Evolutionary conservation across 768 basidiomycete genomes (phyloP), one percentile per base, ranked within the genome.

Genomic region (Megacollybia marginata): DNA sequence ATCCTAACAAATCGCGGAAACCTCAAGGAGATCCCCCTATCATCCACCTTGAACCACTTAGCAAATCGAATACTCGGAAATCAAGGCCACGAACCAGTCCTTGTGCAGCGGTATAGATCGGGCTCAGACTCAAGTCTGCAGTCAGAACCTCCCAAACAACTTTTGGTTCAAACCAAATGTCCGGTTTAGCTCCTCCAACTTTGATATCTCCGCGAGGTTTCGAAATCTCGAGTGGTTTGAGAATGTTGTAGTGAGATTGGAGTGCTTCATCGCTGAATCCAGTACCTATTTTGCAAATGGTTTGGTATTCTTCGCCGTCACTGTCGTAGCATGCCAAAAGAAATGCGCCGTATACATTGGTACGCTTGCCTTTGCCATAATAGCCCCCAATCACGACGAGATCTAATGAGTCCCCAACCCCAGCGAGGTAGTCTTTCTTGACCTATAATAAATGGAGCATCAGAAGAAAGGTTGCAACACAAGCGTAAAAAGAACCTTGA

Each of bases 271-370:
- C 96, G 50, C 87, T 89, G 70, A 99, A 98, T 1, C 96, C 96
- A 0, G 96, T 99, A 9, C 96, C 96, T 56, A 99, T 96, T 66
- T 99, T 99, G 78, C 96, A 98, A 47, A 98, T 92, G 4, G 94
- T 93, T 61, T 99, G 96, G 63, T 79, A 98, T 62, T 90, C 88
- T 65, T 97, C 95, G 16, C 87, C 77, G 57, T 98, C 96, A 50
- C 83, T 73, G 64, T 99, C 96, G 63, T 92, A 98, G 68, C 95
- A 97, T 8, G 96, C 96, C 34, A 99, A 80, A 19, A 98, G 78
- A 80, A 96, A 98, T 11, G 96, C 96, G 46, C 96, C 96, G 62
- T 98, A 99, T 28, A 96, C 90, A 63, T 90, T 88, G 28, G 95
- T 96, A 48, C 96, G 85, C 66, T 99, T 99, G 50, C 96, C 96